phyloP scores from a whole-genome alignment of 805 yeast genomes.

The Suhomyces tanzawaensis region DNA sequence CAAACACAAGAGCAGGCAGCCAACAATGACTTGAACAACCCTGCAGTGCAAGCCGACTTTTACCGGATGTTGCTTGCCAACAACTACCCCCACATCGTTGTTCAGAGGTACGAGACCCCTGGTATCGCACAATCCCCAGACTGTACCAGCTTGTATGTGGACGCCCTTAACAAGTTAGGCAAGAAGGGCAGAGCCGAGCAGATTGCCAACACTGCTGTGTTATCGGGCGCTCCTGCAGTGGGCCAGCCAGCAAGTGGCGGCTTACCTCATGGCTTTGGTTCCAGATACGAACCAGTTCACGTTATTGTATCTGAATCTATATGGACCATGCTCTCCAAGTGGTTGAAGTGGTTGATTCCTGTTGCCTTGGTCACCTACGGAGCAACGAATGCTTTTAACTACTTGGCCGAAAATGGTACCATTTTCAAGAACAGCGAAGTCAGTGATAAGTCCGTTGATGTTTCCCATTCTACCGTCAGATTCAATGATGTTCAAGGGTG shows the following conservation, averaged over 20 bases:
- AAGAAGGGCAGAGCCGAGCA: slow-evolving; percentile 75
- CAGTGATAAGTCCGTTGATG: slow-evolving; percentile 78
- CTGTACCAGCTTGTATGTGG: slow-evolving; percentile 74
- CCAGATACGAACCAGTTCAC: slow-evolving; percentile 81
- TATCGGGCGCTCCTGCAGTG: not conserved
- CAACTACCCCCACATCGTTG: slow-evolving; percentile 93
- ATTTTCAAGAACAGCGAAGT: slow-evolving; percentile 72
- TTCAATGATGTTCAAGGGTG: slow-evolving; percentile 96
- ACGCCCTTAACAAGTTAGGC: slow-evolving; percentile 78
- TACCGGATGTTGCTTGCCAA: slow-evolving; percentile 71
- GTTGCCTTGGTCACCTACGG: slow-evolving; percentile 79
- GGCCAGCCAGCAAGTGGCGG: slow-evolving; percentile 7
- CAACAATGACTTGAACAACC: slow-evolving; percentile 65
- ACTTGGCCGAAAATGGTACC: slow-evolving; percentile 78
- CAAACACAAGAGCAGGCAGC: slow-evolving; percentile 77
- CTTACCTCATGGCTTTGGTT: slow-evolving; percentile 47
- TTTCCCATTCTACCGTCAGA: slow-evolving; percentile 78
- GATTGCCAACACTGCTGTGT: slow-evolving; percentile 45
- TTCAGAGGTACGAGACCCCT: slow-evolving; percentile 89
- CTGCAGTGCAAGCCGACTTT: slow-evolving; percentile 77
- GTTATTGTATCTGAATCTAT: slow-evolving; percentile 90
- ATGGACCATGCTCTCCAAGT: slow-evolving; percentile 71
- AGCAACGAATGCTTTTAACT: slow-evolving; percentile 72
- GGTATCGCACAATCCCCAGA: slow-evolving; percentile 85
- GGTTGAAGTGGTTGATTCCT: slow-evolving; percentile 87